Base-by-base conservation (phyloP, 768 basidiomycete genomes). In the Ramaria rubella region DNA sequence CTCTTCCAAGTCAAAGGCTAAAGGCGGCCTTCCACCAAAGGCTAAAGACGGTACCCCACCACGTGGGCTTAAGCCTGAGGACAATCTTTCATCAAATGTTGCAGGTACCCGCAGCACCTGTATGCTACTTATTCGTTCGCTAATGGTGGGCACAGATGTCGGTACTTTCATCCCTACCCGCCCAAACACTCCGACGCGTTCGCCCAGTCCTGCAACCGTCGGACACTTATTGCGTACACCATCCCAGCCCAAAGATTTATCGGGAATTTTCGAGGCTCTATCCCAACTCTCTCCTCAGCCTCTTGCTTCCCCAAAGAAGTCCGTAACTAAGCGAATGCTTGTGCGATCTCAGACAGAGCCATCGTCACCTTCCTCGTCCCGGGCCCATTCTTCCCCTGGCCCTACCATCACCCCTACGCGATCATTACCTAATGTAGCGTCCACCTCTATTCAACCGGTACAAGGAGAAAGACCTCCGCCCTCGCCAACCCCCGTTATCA, bases 271-370 rank as follows among this genome's bases (percentile, higher is more conserved):
- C 61, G 69, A 74, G 40, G 64, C 72, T 30, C 64, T 66, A 9
- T 60, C 72, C 0, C 68, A 70, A 14, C 48, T 60, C 27, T 29
- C 30, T 15, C 42, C 34, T 50, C 49, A 8, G 36, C 23, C 34
- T 14, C 24, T 26, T 54, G 8, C 30, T 59, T 34, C 49, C 59
- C 5, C 64, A 49, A 24, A 42, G 23, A 23, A 55, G 59, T 19
- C 69, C 71, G 66, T 88, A 5, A 77, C 84, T 11, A 83, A 81
- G 56, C 83, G 86, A 21, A 90, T 90, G 87, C 79, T 89, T 1
- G 77, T 77, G 8, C 78, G 86, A 1, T 82, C 85, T 12, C 79
- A 75, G 55, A 88, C 86, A 0, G 85, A 86, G 26, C 73, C 82
- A 1, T 78, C 77, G 45, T 17, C 43, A 24, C 27, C 54, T 7